Evolutionary conservation across 805 yeast genomes (phyloP), one percentile per base, ranked within the genome.

Genomic region (Hanseniaspora osmophila): DNA sequence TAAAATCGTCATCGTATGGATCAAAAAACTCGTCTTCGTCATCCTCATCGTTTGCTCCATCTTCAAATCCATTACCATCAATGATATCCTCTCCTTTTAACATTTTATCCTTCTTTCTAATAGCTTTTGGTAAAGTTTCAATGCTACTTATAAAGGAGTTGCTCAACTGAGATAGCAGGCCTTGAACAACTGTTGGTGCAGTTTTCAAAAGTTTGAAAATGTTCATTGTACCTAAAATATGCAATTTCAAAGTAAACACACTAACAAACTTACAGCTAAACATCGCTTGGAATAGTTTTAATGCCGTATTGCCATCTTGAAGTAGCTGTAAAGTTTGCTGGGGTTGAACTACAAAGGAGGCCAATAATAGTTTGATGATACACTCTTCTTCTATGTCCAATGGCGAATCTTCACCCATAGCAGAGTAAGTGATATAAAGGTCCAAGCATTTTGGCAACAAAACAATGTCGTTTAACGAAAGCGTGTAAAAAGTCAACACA

Each of bases 221-320:
- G 0, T 80, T 67, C 44, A 87, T 59, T 40, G 81, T 64, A 0
- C 90, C 88, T 49, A 86, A 56, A 9, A 76, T 67, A 39, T 81
- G 78, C 41, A 90, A 64, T 63, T 86, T 88, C 56, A 84, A 68
- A 53, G 84, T 92, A 55, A 78, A 84, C 2, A 85, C 95, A 42
- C 86, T 69, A 30, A 71, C 70, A 52, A 84, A 69, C 18, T 62
- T 65, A 22, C 72, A 53, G 22, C 69, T 66, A 55, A 82, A 74
- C 96, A 96, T 86, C 44, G 68, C 59, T 22, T 68, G 68, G 48
- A 87, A 69, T 44, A 83, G 66, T 10, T 60, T 54, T 29, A 72
- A 66, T 2, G 80, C 64, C 32, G 67, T 66, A 16, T 71, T 66
- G 17, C 58, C 54, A 29, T 69, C 64, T 52, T 75, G 75, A 40